Percentiles rank a stretch among this genome's conserved stretches.
Evolutionary conservation across 2,329 filamentous ascomycete genomes (phyloP).

Genomic region (Diplodia seriata): DNA sequence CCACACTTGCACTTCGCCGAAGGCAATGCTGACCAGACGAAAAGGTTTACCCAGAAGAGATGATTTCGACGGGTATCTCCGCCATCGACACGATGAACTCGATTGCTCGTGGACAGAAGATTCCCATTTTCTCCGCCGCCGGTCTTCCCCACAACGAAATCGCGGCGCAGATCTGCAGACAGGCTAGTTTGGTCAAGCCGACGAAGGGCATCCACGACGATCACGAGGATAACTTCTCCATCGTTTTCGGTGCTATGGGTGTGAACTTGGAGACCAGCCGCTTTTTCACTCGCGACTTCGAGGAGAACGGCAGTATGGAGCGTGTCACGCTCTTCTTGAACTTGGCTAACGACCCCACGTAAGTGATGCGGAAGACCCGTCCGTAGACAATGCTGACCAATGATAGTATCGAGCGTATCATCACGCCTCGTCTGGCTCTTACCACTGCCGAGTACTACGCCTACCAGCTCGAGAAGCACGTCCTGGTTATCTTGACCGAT

Average conservation of each 20-base stretch:
- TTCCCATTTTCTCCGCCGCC: slow-evolving; percentile 97
- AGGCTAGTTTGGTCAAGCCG: slow-evolving; percentile 90
- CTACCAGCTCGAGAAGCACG: slow-evolving; percentile 99
- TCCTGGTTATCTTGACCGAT: slow-evolving; percentile 97
- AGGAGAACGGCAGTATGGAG: slow-evolving; percentile 99
- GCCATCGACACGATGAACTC: slow-evolving; percentile 95
- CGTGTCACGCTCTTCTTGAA: slow-evolving; percentile 97
- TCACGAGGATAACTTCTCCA: slow-evolving; percentile 99
- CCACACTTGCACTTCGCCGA: slow-evolving; percentile 35
- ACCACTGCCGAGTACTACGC: slow-evolving; percentile 99
- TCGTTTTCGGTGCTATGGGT: slow-evolving; percentile 99
- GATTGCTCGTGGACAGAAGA: slow-evolving; percentile 98
- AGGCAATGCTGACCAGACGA: slow-evolving; percentile 34
- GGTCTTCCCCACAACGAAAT: slow-evolving; percentile 99
- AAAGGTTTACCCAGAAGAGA: slow-evolving; percentile 97
- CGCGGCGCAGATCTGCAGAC: slow-evolving; percentile 96
- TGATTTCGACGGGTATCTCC: slow-evolving; percentile 99
- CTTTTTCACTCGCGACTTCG: slow-evolving; percentile 98
- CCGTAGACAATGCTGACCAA: slow-evolving; percentile 36
- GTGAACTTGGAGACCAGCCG: slow-evolving; percentile 98
- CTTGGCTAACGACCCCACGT: slow-evolving; percentile 98
- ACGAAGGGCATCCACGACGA: slow-evolving; percentile 96
- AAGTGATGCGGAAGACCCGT: slow-evolving; percentile 48
- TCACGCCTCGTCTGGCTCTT: slow-evolving; percentile 95
- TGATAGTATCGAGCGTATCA: slow-evolving; percentile 94